Evolutionary conservation across 2,329 filamentous ascomycete species (phyloP).

Genomic region (Aplosporella prunicola): DNA sequence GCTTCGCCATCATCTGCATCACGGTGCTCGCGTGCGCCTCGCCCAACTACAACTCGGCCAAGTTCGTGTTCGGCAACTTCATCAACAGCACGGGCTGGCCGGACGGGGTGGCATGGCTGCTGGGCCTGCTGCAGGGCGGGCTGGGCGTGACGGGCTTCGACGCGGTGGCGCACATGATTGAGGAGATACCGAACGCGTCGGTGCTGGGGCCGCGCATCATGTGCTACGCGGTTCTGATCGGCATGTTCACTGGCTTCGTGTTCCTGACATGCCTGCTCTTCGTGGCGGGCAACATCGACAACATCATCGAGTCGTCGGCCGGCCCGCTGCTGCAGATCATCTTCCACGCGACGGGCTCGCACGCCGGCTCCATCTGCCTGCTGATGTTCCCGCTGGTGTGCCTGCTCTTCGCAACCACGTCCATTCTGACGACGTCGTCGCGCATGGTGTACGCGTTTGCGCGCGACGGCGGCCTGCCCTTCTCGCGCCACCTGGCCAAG

Average conservation of each 20-base stretch:
- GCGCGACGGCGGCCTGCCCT: conserved; percentile 57
- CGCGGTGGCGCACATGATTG: conserved; percentile 46
- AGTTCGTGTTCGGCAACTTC: conserved; percentile 59
- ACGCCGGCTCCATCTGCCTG: conserved; percentile 53
- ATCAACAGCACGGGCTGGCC: conserved; percentile 62
- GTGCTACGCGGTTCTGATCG: conserved; percentile 55
- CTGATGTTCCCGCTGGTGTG: conserved; percentile 59
- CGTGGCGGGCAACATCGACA: conserved; percentile 47
- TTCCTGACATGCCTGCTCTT: conserved; percentile 57
- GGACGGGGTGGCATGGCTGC: conserved; percentile 50
- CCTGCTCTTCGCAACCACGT: conserved; percentile 53
- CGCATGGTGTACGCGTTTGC: conserved; percentile 61
- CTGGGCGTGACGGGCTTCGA: conserved; percentile 48
- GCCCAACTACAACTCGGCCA: conserved; percentile 53
- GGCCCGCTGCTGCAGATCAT: conserved; percentile 55
- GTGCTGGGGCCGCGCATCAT: conserved; percentile 56
- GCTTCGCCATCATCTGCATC: conserved; percentile 61
- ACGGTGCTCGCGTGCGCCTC: conserved; percentile 57
- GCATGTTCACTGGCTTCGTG: conserved; percentile 52
- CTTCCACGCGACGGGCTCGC: conserved; percentile 51
- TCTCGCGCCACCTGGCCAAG: conserved; percentile 49
- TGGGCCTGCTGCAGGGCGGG: conserved; percentile 44
- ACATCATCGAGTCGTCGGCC: conserved; percentile 45
- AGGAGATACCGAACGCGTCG: conserved; percentile 50
- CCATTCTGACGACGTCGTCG: conserved; percentile 56